These are phyloP conservation scores for Silene latifolia DNA, from an alignment of 148 eudicot species.

Conservation along the genomic window DNA sequence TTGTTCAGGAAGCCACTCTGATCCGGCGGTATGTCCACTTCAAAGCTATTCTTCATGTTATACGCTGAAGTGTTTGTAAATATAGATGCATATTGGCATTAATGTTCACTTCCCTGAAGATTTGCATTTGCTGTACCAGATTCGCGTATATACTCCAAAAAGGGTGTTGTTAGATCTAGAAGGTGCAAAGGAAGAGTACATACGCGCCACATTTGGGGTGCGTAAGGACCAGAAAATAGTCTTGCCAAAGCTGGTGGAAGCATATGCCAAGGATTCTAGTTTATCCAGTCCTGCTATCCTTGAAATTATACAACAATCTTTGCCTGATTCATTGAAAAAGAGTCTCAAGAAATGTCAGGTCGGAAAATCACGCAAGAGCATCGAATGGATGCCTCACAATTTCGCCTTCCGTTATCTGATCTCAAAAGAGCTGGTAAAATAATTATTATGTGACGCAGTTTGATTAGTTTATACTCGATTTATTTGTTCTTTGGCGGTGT, in stretches of 20 bases:
- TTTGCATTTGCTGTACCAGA: constrained; percentile 31
- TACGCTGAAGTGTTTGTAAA: too few species aligned
- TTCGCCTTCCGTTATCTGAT: constrained; percentile 81
- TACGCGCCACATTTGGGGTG: constrained; percentile 92
- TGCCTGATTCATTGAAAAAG: constrained; percentile 69
- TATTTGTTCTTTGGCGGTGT: constrained; percentile 12
- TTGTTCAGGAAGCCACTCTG: constrained; percentile 90
- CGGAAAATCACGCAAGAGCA: constrained; percentile 55
- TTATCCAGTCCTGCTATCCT: constrained; percentile 50
- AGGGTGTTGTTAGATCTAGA: constrained; percentile 75
- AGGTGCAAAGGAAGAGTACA: constrained; percentile 85
- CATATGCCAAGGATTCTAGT: constrained; percentile 70
- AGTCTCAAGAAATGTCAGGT: constrained; percentile 60
- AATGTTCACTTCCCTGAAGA: background rate
- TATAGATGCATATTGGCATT: too few species aligned
- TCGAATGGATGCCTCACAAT: constrained; percentile 79
- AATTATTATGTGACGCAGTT: background rate
- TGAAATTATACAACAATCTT: constrained; percentile 72
- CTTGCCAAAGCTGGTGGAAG: constrained; percentile 72
- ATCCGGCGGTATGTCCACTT: constrained; percentile 71
- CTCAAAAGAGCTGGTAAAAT: constrained; percentile 62
- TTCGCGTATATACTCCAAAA: constrained; percentile 85
- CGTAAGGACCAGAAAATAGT: constrained; percentile 70
- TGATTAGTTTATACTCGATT: constrained; percentile 11
- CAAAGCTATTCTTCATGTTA: too few species aligned